Evolutionary conservation across 1,284 basidiomycete species (phyloP).

Genomic region (Singerocomus inundabilis): DNA sequence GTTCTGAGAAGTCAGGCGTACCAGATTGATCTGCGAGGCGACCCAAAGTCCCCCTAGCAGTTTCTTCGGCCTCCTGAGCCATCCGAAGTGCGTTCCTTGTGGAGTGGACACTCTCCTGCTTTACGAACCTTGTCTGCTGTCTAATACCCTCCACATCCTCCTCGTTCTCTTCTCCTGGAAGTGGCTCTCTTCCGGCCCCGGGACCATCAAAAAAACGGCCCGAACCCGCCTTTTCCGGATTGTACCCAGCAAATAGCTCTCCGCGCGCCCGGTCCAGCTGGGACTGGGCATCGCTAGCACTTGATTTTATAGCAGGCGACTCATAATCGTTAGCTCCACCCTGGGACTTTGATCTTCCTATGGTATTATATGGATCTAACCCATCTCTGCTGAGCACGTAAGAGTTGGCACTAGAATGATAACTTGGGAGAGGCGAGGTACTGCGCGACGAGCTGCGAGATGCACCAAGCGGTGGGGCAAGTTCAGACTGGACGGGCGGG

Average conservation of each 20-base stretch:
- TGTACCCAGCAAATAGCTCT: slow-evolving; percentile 74
- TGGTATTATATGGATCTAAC: slow-evolving; percentile 44
- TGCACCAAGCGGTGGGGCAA: slow-evolving; percentile 31
- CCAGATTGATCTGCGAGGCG: slow-evolving; percentile 96
- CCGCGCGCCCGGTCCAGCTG: slow-evolving; percentile 66
- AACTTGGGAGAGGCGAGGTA: slow-evolving; percentile 43
- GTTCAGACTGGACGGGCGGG: slow-evolving; percentile 55
- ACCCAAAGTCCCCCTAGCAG: slow-evolving; percentile 81
- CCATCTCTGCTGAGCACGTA: slow-evolving; percentile 69
- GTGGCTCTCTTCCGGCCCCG: slow-evolving; percentile 42
- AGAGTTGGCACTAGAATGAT: slow-evolving; percentile 56
- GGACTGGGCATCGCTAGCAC: slow-evolving; percentile 46
- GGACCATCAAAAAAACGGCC: slow-evolving; percentile 69
- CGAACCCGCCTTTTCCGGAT: slow-evolving; percentile 54
- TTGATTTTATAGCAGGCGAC: slow-evolving; percentile 40
- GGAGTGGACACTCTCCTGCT: slow-evolving; percentile 91
- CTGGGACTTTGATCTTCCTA: slow-evolving; percentile 29
- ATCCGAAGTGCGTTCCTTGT: slow-evolving; percentile 92
- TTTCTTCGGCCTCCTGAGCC: slow-evolving; percentile 95
- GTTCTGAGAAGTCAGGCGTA: slow-evolving; percentile 38
- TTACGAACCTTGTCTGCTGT: slow-evolving; percentile 85
- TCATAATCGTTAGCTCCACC: slow-evolving; percentile 20
- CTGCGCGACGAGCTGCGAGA: slow-evolving; percentile 34
- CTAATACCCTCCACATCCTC: slow-evolving; percentile 98
- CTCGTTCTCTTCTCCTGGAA: slow-evolving; percentile 81